Conservation (phyloP, 768 basidiomycete genomes). For the Gymnopilus junonius region DNA sequence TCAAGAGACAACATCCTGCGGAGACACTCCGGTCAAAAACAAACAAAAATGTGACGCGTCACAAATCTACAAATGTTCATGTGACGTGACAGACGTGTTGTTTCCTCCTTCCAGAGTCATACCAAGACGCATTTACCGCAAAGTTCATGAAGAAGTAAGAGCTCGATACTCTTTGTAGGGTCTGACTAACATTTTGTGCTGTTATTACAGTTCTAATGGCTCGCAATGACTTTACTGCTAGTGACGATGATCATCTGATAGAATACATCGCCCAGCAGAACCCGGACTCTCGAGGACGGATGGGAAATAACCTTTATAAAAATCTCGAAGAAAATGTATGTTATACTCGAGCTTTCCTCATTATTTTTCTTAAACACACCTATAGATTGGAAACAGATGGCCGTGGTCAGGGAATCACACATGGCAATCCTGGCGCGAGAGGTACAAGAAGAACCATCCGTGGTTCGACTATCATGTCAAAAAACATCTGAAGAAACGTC, state of each 20-base stretch:
- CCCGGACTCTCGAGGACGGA: conserved; percentile 43
- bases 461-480: conserved; percentile 48
- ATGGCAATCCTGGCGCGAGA: conserved; percentile 67
- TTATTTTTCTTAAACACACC: neutral
- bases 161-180: neutral
- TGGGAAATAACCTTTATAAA: conserved; percentile 50
- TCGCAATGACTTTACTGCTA: conserved; percentile 14
- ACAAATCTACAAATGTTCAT: neutral
- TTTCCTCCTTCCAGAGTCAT: neutral
- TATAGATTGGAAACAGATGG: conserved; percentile 39
- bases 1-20: too few species aligned
- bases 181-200: neutral
- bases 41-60: neutral
- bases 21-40: neutral
- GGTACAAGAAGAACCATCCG: conserved; percentile 51
- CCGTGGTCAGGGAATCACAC: conserved; percentile 56
- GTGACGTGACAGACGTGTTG: conserved; percentile 10
- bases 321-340: conserved; percentile 49
- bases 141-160: neutral
- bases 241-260: conserved; percentile 22
- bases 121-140: neutral
- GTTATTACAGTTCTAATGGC: neutral
- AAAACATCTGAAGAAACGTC: neutral
- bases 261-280: conserved; percentile 48
- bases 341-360: neutral